Evolutionary conservation across 768 basidiomycete species (phyloP).

Genomic region (Boletellus ananas): DNA sequence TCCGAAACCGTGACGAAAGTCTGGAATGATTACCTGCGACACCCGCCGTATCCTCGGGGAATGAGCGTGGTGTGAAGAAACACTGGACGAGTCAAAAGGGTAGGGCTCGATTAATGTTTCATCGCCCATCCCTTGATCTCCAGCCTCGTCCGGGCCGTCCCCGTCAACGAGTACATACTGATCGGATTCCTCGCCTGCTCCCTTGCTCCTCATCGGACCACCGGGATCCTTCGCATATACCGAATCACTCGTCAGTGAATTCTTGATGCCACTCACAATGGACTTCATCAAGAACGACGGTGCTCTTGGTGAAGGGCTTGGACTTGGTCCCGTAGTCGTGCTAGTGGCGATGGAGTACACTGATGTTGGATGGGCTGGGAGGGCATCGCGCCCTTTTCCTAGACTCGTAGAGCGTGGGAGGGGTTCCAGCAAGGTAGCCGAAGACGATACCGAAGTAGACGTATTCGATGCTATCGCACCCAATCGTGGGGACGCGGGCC

Average conservation of each 20-base stretch:
- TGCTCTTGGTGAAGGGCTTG: slow-evolving; percentile 13
- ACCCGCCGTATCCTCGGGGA: slow-evolving; percentile 1
- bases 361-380: slow-evolving; percentile 13
- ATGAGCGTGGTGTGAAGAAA: slow-evolving; percentile 20
- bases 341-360: slow-evolving; percentile 9
- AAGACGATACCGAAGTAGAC: slow-evolving; percentile 21
- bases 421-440: slow-evolving; percentile 18
- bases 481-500: slow-evolving; percentile 17
- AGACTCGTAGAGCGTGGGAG: slow-evolving; percentile 26
- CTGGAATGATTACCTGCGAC: slow-evolving; percentile 14
- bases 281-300: slow-evolving; percentile 24
- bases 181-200: slow-evolving; percentile 13
- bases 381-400: slow-evolving; percentile 1
- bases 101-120: slow-evolving; percentile 22
- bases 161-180: slow-evolving; percentile 28
- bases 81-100: slow-evolving; percentile 20
- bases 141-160: slow-evolving; percentile 2
- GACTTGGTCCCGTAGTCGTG: neutral
- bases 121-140: slow-evolving; percentile 10
- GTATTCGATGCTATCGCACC: neutral
- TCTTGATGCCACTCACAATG: slow-evolving; percentile 19
- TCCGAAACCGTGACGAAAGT: neutral
- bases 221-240: slow-evolving; percentile 2
- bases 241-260: slow-evolving; percentile 15
- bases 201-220: neutral